Evolutionary conservation across 106 monocot genomes (phyloP).

Genomic region (Acorus calamus): DNA sequence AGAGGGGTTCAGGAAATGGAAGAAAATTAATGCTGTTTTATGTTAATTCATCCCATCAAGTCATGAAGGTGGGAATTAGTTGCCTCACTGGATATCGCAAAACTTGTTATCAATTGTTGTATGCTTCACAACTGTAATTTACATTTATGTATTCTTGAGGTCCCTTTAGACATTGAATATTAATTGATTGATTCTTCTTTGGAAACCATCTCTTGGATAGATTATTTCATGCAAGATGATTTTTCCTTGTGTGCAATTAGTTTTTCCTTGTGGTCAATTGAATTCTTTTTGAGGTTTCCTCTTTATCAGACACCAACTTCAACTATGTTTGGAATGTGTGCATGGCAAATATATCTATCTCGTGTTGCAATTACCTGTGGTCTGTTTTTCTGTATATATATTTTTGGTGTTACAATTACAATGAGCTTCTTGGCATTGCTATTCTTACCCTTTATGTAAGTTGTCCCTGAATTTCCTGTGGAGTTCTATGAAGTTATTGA

Average conservation of each 20-base stretch:
- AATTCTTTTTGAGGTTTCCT: too few relatives aligned
- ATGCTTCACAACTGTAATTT: slow-evolving; percentile 25
- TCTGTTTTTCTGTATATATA: too few relatives aligned
- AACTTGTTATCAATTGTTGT: slow-evolving; percentile 32
- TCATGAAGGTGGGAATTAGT: slow-evolving; percentile 23
- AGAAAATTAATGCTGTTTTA: slow-evolving; percentile 5
- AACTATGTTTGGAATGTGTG: too few relatives aligned
- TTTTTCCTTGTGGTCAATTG: too few relatives aligned
- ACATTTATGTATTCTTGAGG: slow-evolving; percentile 45
- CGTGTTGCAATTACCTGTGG: too few relatives aligned
- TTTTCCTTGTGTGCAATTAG: not conserved
- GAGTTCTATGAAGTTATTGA: not conserved
- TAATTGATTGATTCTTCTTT: not conserved
- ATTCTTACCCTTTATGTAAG: too few relatives aligned
- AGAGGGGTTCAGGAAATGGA: not conserved
- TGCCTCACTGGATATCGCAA: slow-evolving; percentile 27
- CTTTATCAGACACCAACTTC: too few relatives aligned
- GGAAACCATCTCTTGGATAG: too few relatives aligned
- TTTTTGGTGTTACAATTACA: too few relatives aligned
- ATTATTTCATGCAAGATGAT: not conserved
- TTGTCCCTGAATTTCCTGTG: too few relatives aligned
- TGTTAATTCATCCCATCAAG: slow-evolving; percentile 14
- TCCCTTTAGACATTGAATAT: slow-evolving; percentile 24
- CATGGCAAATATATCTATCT: too few relatives aligned
- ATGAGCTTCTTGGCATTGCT: too few relatives aligned